Conservation (phyloP, 1,139 yeast species). For the Arxiozyma telluris region DNA sequence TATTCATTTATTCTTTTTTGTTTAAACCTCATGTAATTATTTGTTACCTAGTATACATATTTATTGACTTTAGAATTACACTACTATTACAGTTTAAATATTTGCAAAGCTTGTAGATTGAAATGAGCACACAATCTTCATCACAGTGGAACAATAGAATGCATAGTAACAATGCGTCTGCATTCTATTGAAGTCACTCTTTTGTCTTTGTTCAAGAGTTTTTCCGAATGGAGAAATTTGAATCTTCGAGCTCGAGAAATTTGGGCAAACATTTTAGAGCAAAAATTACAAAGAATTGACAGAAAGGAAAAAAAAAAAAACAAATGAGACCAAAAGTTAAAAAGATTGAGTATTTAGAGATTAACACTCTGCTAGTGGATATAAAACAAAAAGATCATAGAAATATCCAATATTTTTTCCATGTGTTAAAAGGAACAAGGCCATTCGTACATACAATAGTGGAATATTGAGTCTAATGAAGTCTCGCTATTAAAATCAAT, state of each 20-base stretch:
- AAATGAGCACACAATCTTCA: not conserved
- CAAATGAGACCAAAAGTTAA: not conserved
- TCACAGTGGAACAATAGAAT: not conserved
- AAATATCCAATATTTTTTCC: not conserved
- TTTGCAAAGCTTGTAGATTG: not conserved
- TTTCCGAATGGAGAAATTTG: not conserved
- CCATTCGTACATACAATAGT: too few species aligned
- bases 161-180: not conserved
- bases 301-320: not conserved
- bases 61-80: too few species aligned
- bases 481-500: not conserved
- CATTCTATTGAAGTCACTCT: not conserved
- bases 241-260: not conserved
- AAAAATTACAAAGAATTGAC: too few species aligned
- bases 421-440: too few species aligned
- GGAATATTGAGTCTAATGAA: not conserved
- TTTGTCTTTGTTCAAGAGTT: not conserved
- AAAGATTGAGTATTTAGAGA: not conserved
- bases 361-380: not conserved
- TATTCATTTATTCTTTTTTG: too few species aligned
- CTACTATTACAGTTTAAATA: too few species aligned
- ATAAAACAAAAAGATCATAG: not conserved
- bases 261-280: not conserved
- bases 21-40: not conserved
- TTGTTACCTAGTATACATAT: too few species aligned